Evolutionary conservation across 2,329 filamentous ascomycete genomes (phyloP), one percentile per base, ranked within the genome.

Genomic region (Geosmithia putterillii): DNA sequence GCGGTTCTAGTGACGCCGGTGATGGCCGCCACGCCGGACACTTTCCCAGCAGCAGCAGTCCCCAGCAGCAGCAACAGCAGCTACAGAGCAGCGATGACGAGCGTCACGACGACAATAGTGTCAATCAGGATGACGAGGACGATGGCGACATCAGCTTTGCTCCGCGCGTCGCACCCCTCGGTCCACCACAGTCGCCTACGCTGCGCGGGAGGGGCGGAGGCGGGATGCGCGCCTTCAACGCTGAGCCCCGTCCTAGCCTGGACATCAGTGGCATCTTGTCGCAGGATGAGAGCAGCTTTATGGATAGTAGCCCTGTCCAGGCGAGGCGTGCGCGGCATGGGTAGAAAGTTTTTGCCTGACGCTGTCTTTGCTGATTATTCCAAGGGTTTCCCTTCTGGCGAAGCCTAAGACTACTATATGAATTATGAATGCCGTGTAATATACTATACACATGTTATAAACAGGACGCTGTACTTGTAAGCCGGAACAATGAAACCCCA

Each of bases 21-120:
- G 12, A 73, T 76, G 52, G 66, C 70, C 21, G 74, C 76, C 51
- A 87, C 86, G 63, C 82, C 87, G 64, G 83, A 87, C 56, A 87
- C 83, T 7, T 83, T 87, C 60, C 83, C 81, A 2, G 83, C 86
- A 50, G 81, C 70, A 8, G 79, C 79, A 42, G 50, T 79, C 42
- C 70, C 62, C 46, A 75, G 69, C 54, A 73, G 69, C 47, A 25
- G 6, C 23, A 25, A 7, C 23, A 25, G 6, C 23, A 7, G 6
- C 23, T 64, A 64, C 41, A 61, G 64, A 20, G 64, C 65, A 5
- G 60, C 66, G 9, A 54, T 54, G 14, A 58, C 55, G 8, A 55
- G 56, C 8, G 60, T n/a, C n/a, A 65, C 2, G 53, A 62, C 0
- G 34, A 43, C 15, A 50, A 49, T 14, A 44, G 44, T 3, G 45